Evolutionary conservation across 108 stramenopile genomes (phyloP), one percentile per base, ranked within the genome.

Genomic region (Chaetoceros tenuissimus): DNA sequence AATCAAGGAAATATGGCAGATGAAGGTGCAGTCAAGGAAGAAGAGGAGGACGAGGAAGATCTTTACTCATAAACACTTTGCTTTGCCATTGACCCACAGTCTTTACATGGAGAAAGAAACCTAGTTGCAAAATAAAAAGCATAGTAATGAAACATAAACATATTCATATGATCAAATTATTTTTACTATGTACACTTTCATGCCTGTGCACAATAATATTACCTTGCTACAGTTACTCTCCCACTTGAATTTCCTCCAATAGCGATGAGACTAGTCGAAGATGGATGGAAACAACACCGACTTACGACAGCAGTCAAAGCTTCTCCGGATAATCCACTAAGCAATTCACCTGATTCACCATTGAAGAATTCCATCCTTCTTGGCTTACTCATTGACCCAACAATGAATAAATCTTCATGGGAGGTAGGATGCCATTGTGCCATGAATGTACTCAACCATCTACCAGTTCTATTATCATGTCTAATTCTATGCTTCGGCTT

Each of bases 41-140:
- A 84, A n/a, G 66, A 67, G 7, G 82, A 84, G 43, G 94, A 94
- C 29, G 95, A 96, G 59, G 95, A 96, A 67, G 95, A 96, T 72
- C 87, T 96, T 51, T 94, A 96, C 82, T 87, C 85, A 66, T 91
- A 84, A 62, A 26, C 49, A 43, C 23, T 55, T 43, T 23, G 23
- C 29, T 45, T 31, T 43, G 34, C 34, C 34, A 40, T 40, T 40
- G 34, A 40, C 13, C 13, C 13, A n/a, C n/a, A n/a, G n/a, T n/a
- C n/a, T n/a, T n/a, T n/a, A n/a, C n/a, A n/a, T n/a, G n/a, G n/a
- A n/a, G n/a, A n/a, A n/a, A n/a, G n/a, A n/a, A n/a, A n/a, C n/a
- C n/a, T n/a, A n/a, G n/a, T n/a, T n/a, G n/a, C n/a, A n/a, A n/a
- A n/a, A n/a, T n/a, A n/a, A n/a, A n/a, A n/a, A n/a, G n/a, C n/a